Evolutionary conservation across 345 rosid genomes (phyloP).

Genomic region (Dovyalis caffra): DNA sequence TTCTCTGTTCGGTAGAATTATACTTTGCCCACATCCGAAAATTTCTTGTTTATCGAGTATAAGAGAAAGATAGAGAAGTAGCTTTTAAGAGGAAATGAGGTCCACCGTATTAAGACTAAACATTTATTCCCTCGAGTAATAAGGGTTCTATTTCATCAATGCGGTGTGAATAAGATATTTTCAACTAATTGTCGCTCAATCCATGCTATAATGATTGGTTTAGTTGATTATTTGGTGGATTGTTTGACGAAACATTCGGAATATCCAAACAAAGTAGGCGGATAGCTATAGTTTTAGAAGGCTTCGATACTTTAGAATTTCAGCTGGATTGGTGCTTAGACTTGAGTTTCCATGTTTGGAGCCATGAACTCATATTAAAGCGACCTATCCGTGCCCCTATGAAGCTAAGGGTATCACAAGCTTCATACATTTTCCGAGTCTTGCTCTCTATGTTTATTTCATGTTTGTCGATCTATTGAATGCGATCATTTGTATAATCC

Average conservation of each 20-base stretch:
- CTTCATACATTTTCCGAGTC: background rate
- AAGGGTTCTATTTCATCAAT: background rate
- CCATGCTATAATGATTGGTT: background rate
- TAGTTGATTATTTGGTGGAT: background rate
- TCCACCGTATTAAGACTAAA: background rate
- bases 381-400: background rate
- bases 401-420: background rate
- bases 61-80: background rate
- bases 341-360: background rate
- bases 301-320: background rate
- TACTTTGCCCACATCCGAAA: background rate
- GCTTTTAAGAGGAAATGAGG: background rate
- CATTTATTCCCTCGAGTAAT: background rate
- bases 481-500: background rate
- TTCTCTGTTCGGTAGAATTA: background rate
- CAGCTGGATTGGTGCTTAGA: background rate
- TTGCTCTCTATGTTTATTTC: background rate
- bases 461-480: background rate
- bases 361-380: background rate
- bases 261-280: background rate
- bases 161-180: background rate
- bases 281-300: background rate
- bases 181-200: background rate
- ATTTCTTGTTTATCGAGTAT: background rate
- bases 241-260: background rate